phyloP scores from a whole-genome alignment of 129 eudicot genomes.

The Chrysanthemum makinoi region DNA sequence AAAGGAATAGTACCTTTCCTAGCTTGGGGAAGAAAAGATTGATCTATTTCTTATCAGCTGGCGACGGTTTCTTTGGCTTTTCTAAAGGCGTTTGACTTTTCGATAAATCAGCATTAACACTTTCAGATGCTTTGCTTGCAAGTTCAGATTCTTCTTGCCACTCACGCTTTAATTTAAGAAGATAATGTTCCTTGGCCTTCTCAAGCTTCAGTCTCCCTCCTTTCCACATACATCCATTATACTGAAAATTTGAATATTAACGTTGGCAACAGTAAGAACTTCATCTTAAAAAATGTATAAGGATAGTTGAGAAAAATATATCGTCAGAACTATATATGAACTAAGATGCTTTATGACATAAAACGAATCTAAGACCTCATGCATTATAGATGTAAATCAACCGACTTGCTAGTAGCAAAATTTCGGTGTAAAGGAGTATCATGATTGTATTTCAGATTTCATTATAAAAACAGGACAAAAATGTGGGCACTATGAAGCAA shows the following conservation, averaged over 20 bases:
- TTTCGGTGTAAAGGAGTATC: too few species aligned
- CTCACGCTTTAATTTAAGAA: slow-evolving; percentile 62
- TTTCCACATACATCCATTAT: slow-evolving; percentile 98
- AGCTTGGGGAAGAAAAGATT: slow-evolving; percentile 73
- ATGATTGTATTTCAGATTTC: too few species aligned
- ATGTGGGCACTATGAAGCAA: too few species aligned
- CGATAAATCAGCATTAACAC: slow-evolving; percentile 26
- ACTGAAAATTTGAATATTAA: slow-evolving; percentile 33
- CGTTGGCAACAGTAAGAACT: too few species aligned
- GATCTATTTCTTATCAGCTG: slow-evolving; percentile 50
- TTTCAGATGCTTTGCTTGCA: slow-evolving; percentile 28
- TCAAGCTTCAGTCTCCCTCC: slow-evolving; percentile 87
- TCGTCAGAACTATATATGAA: too few species aligned
- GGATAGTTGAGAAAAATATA: too few species aligned
- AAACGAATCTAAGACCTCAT: too few species aligned
- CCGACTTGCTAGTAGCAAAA: too few species aligned
- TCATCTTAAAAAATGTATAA: too few species aligned
- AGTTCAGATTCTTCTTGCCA: slow-evolving; percentile 69
- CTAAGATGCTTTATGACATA: too few species aligned
- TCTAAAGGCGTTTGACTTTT: slow-evolving; percentile 30
- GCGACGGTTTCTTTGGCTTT: slow-evolving; percentile 41
- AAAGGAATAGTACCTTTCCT: slow-evolving; percentile 54
- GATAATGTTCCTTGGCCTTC: slow-evolving; percentile 90
- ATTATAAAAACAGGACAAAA: too few species aligned
- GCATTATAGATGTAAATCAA: too few species aligned